Evolutionary conservation across 306 rosid species (phyloP), one percentile per base, ranked within the genome.

Genomic region (Citrullus colocynthis): DNA sequence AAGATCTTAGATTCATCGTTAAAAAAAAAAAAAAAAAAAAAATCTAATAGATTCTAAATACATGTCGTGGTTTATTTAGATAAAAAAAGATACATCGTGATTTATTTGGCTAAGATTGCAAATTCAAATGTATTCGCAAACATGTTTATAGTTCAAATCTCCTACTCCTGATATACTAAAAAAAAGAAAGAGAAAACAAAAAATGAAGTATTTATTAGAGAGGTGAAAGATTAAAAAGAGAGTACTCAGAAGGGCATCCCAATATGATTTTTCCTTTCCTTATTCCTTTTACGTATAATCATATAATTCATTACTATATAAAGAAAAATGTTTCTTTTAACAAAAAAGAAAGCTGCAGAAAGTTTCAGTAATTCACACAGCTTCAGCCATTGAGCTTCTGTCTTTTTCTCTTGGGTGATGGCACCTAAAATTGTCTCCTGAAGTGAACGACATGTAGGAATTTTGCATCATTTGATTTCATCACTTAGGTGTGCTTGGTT

Each of bases 401-500:
- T 67, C 74, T 67, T 65, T 16, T 17, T 15, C 9, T 65, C n/a
- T 15, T 66, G 28, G 51, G 55, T 21, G 56, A 18, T 13, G 56
- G 55, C 75, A 39, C 2, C 75, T 0, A 69, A 17, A 21, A 20
- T 20, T 42, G 75, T 65, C 51, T 65, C 71, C 73, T 36, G 51
- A 24, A 24, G 28, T 24, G 28, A 39, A 65, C 51, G 51, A 39
- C 73, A 65, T 65, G 30, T 37, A 3, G 56, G 34, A 69, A 44
- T 42, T 41, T 10, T 44, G 56, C 45, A 69, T 41, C 51, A 69
- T 69, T 69, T 42, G 21, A 34, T 58, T 58, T 58, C 70, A 63
- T 63, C 70, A 65, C 39, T 69, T 69, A 17, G 55, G 75, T 69
- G 52, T 69, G 75, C 36, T 69, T 42, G 56, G 56, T 44, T 69